Percentiles rank a stretch among this genome's conserved stretches.
These are phyloP conservation scores for Graphilbum sp. DNA, from an alignment of 2,329 filamentous ascomycete genomes.

Conservation along the genomic window DNA sequence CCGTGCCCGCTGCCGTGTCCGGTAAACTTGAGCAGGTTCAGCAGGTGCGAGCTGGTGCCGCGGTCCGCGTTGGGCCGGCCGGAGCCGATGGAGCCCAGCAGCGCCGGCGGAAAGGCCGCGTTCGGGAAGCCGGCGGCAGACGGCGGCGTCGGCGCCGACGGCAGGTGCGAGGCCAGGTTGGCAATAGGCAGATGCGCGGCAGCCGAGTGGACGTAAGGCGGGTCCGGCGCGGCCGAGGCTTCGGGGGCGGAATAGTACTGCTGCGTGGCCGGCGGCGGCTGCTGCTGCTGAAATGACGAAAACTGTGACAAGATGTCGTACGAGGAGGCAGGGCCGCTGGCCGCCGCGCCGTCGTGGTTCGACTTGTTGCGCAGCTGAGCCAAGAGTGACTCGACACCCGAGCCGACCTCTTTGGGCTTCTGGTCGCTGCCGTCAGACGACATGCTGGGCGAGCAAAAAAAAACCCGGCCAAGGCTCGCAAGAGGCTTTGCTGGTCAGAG, in stretches of 20 bases:
- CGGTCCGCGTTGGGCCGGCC: conserved; percentile 15
- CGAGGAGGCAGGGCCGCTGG: background rate
- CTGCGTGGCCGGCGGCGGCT: too few species aligned
- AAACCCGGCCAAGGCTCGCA: background rate
- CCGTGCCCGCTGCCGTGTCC: conserved; percentile 10
- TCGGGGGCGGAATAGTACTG: conserved; percentile 14
- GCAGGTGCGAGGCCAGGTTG: conserved; percentile 15
- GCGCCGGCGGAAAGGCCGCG: conserved; percentile 21
- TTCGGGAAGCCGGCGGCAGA: conserved; percentile 19
- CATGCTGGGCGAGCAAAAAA: conserved; percentile 5
- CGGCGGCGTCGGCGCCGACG: conserved; percentile 30
- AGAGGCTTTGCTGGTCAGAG: too few species aligned
- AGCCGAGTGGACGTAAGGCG: conserved; percentile 9
- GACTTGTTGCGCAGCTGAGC: conserved; percentile 22
- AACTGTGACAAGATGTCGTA: background rate
- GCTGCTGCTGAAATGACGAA: conserved; percentile 9
- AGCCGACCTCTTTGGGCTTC: conserved; percentile 13
- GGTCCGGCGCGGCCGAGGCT: conserved; percentile 11
- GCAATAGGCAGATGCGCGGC: conserved; percentile 1
- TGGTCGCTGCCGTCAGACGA: conserved; percentile 6
- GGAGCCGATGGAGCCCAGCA: conserved; percentile 34
- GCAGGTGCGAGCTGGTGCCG: conserved; percentile 19
- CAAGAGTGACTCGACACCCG: conserved; percentile 23
- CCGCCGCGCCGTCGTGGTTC: conserved; percentile 13
- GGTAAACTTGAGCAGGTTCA: conserved; percentile 47